Percentiles rank a stretch among this genome's conserved stretches.
Evolutionary conservation across 192 early-diverging fungal species (phyloP).

Genomic region (Backusella macrospora): DNA sequence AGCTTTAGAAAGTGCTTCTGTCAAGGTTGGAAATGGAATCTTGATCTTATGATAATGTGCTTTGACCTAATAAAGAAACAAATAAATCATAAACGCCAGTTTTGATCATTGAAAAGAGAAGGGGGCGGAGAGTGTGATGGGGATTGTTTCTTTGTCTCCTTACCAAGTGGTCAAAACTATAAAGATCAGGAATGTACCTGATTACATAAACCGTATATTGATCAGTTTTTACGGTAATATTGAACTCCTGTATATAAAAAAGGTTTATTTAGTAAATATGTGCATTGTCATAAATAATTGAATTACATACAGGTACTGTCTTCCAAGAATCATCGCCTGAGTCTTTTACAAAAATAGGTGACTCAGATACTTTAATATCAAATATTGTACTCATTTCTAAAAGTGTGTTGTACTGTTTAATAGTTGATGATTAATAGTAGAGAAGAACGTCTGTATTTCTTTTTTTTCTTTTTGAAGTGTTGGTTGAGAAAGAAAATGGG

Average conservation of each 20-base stretch:
- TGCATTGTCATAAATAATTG: neutral
- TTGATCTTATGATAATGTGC: slow-evolving; percentile 42
- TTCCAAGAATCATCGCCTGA: slow-evolving; percentile 16
- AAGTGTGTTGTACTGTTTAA: neutral
- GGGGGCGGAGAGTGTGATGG: neutral
- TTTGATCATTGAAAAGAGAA: neutral
- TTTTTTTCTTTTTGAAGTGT: slow-evolving; percentile 13
- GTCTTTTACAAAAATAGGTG: slow-evolving; percentile 18
- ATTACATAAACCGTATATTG: slow-evolving; percentile 39
- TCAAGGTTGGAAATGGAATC: slow-evolving; percentile 44
- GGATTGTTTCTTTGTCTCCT: neutral
- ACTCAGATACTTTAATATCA: slow-evolving; percentile 22
- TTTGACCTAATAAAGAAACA: slow-evolving; percentile 21
- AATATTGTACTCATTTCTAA: slow-evolving; percentile 8
- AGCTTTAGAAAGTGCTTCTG: slow-evolving; percentile 30
- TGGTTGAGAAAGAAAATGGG: neutral
- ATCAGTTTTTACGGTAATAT: slow-evolving; percentile 42
- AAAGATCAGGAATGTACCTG: slow-evolving; percentile 53
- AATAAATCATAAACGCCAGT: slow-evolving; percentile 15
- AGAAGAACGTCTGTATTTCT: slow-evolving; percentile 1
- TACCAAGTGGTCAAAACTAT: slow-evolving; percentile 57
- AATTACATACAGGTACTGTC: slow-evolving; percentile 15
- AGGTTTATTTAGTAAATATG: neutral
- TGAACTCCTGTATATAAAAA: slow-evolving; percentile 41
- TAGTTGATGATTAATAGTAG: slow-evolving; percentile 9